Evolutionary conservation across 2,329 filamentous ascomycete genomes (phyloP), one percentile per base, ranked within the genome.

Genomic region (Didymella pinodella): DNA sequence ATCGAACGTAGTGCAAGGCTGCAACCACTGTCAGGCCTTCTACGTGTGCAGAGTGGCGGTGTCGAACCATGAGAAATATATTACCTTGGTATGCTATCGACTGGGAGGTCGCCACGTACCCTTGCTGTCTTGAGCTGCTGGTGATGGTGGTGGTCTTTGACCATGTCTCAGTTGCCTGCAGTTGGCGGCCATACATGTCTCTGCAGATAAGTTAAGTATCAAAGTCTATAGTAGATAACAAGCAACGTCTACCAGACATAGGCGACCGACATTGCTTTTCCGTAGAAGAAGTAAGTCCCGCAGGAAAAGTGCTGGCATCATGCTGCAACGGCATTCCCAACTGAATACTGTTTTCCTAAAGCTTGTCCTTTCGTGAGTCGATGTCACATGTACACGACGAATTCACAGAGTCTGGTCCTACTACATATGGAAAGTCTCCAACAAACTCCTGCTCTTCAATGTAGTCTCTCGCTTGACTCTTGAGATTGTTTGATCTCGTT

Each of bases 1-100:
- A 25, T 28, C 6, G 18, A 12, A 46, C 31, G 55, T 29, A 44
- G 55, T 53, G 48, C 18, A 18, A 51, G 38, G 20, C 29, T 43
- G 25, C 41, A 43, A 20, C 29, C 22, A 22, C 25, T 34, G 29
- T 48, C 41, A 28, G 29, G 52, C 18, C 36, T 43, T n/a, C 36
- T n/a, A 43, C 28, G n/a, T 29, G 22, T 16, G 16, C n/a, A 40
- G 28, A 31, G n/a, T 44, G 41, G 41, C 41, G 41, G 41, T 22
- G 31, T 28, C 36, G 28, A 28, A 26, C 1, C 28, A 26, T 48
- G 46, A 31, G 40, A 44, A 22, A 49, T 29, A 29, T 46, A 46
- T 22, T 22, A 22, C 22, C 22, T 3, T 2, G 22, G 28, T 14
- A 20, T 49, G 7, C 8, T 16, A 14, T 45, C 40, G 31, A 50